phyloP scores from a whole-genome alignment of 2,329 filamentous ascomycete genomes.

The Phoma sp. region DNA sequence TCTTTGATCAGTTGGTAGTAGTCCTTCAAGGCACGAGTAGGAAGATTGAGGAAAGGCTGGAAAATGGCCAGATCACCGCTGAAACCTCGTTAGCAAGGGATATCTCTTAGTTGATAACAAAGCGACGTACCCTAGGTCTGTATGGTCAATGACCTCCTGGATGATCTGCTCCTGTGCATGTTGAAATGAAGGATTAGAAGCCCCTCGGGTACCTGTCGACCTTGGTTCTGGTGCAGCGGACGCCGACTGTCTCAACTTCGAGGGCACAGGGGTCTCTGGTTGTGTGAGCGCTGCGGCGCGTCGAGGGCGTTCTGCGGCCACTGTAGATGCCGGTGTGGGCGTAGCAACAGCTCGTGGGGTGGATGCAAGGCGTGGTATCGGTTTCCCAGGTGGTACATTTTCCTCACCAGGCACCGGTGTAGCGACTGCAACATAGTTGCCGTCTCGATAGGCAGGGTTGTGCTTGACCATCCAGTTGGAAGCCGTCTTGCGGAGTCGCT shows the following conservation, averaged over 20 bases:
- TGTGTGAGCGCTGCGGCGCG: conserved; percentile 39
- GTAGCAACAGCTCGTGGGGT: conserved; percentile 36
- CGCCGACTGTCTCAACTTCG: conserved; percentile 42
- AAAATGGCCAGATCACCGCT: conserved; percentile 71
- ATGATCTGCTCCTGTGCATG: conserved; percentile 87
- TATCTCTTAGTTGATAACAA: not conserved
- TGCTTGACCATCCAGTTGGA: conserved; percentile 88
- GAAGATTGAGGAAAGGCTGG: conserved; percentile 79
- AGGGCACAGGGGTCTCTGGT: conserved; percentile 42
- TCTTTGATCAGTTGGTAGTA: conserved; percentile 87
- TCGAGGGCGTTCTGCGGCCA: conserved; percentile 39
- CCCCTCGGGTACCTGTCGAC: conserved; percentile 47
- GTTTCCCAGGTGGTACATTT: conserved; percentile 39
- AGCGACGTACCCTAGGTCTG: conserved; percentile 58
- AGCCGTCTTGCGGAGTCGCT: conserved; percentile 83
- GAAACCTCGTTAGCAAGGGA: conserved; percentile 16
- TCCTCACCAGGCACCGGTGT: conserved; percentile 73
- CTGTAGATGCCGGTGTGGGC: conserved; percentile 27
- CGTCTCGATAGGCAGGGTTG: conserved; percentile 80
- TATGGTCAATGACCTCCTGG: conserved; percentile 72
- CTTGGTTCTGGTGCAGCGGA: conserved; percentile 32
- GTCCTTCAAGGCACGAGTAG: conserved; percentile 77
- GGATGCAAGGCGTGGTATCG: conserved; percentile 36
- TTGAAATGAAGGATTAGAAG: conserved; percentile 67
- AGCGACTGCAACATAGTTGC: conserved; percentile 71